A percentile compares a stretch with the other conserved stretches of the same genome.
Conservation (phyloP, 2,329 filamentous ascomycete species). For the Curvularia lunata region DNA sequence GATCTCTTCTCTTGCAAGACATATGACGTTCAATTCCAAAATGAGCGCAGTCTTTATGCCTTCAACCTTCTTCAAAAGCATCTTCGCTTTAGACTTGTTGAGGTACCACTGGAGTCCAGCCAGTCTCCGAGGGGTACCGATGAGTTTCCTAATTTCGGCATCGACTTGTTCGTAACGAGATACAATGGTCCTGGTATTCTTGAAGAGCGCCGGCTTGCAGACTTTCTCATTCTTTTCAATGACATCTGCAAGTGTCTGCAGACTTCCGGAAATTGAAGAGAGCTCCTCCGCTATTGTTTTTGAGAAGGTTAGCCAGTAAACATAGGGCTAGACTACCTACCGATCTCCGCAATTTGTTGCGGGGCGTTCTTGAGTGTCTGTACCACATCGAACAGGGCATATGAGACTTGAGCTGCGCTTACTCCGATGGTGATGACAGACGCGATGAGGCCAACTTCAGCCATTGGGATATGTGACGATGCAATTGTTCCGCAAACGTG, state of each 20-base stretch:
- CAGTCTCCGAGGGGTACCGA: slow-evolving; percentile 11
- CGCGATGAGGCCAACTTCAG: slow-evolving; percentile 14
- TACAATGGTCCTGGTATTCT: neutral
- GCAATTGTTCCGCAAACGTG: slow-evolving; percentile 1
- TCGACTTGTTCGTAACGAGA: slow-evolving; percentile 3
- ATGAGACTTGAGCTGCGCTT: slow-evolving; percentile 25
- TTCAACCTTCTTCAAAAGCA: slow-evolving; percentile 28
- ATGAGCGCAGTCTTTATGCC: slow-evolving; percentile 26
- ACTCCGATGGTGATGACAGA: slow-evolving; percentile 23
- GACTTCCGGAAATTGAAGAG: slow-evolving; percentile 4
- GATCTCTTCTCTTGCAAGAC: slow-evolving; percentile 22
- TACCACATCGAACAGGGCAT: slow-evolving; percentile 24
- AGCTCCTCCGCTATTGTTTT: slow-evolving; percentile 5
- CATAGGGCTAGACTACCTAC: neutral
- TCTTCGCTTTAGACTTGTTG: slow-evolving; percentile 22
- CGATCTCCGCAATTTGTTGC: slow-evolving; percentile 26
- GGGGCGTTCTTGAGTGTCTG: slow-evolving; percentile 26
- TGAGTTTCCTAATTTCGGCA: slow-evolving; percentile 10
- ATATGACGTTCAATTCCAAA: slow-evolving; percentile 20
- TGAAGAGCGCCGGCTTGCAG: slow-evolving; percentile 8
- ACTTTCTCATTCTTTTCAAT: neutral
- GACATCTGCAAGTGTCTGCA: slow-evolving; percentile 10
- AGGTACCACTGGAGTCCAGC: slow-evolving; percentile 24
- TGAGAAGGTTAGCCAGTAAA: neutral
- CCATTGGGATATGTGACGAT: slow-evolving; percentile 9